Percentiles rank a stretch among this genome's conserved stretches.
Evolutionary conservation across 768 basidiomycete genomes (phyloP).

Genomic region (Kwoniella dejecticola): DNA sequence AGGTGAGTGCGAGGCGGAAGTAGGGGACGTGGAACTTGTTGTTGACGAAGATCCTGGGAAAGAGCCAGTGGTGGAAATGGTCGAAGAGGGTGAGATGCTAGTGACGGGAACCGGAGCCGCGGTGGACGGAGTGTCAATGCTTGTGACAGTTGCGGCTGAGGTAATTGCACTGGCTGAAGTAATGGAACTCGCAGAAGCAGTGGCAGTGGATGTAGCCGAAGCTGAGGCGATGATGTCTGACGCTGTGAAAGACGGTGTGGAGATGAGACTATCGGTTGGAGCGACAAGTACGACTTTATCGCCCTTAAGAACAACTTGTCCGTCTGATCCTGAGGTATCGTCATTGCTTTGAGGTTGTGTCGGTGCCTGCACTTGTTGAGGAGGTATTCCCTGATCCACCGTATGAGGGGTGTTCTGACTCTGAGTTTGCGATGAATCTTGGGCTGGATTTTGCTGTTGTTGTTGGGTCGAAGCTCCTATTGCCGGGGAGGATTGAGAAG

Average conservation of each 20-base stretch:
- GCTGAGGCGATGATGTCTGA: background rate
- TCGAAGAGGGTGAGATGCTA: background rate
- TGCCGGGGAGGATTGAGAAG: too few species aligned
- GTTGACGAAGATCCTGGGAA: background rate
- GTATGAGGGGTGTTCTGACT: too few species aligned
- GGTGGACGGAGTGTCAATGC: too few species aligned
- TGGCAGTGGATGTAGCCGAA: background rate
- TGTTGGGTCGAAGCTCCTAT: too few species aligned
- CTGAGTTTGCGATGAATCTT: too few species aligned
- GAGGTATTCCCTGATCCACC: background rate
- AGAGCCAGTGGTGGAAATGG: too few species aligned
- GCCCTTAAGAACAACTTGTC: conserved; percentile 17
- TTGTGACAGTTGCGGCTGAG: background rate
- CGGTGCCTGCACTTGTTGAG: background rate
- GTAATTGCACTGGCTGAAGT: background rate
- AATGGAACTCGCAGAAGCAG: background rate
- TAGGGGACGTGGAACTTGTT: too few species aligned
- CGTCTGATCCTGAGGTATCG: too few species aligned
- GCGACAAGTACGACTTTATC: conserved; percentile 4
- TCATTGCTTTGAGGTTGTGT: background rate
- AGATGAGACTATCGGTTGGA: background rate
- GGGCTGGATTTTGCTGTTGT: background rate
- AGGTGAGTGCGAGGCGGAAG: too few species aligned
- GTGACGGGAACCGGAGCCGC: too few species aligned
- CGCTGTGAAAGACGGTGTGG: background rate